phyloP scores from a whole-genome alignment of 768 basidiomycete genomes.

The Leucogyrophana mollusca region DNA sequence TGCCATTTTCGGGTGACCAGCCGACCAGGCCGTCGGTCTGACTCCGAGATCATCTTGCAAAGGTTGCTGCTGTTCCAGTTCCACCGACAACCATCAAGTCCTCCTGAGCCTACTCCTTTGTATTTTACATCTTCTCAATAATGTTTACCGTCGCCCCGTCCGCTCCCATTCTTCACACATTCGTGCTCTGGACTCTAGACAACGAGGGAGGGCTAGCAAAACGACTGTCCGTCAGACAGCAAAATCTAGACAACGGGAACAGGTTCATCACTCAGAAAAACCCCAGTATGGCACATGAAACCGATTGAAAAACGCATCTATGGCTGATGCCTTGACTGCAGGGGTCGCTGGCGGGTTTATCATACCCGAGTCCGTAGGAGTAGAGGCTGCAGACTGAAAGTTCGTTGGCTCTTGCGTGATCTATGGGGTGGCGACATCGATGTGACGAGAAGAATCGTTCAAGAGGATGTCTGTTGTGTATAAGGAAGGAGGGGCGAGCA shows the following conservation, averaged over 20 bases:
- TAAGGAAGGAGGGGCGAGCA: conserved; percentile 20
- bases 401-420: conserved; percentile 59
- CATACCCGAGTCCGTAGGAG: conserved; percentile 51
- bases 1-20: too few species aligned
- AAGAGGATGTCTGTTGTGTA: conserved; percentile 22
- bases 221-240: conserved; percentile 49
- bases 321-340: conserved; percentile 23
- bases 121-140: too few species aligned
- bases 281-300: background rate
- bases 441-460: conserved; percentile 26
- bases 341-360: conserved; percentile 58
- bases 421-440: conserved; percentile 52
- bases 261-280: too few species aligned
- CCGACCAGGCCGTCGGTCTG: too few species aligned
- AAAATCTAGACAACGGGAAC: conserved; percentile 47
- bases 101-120: too few species aligned
- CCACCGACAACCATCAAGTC: too few species aligned
- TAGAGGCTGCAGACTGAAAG: conserved; percentile 49
- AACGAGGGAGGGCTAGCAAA: conserved; percentile 52
- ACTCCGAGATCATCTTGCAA: too few species aligned
- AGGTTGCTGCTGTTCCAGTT: too few species aligned
- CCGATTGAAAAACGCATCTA: conserved; percentile 14
- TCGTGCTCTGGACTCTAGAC: conserved; percentile 68
- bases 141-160: conserved; percentile 18
- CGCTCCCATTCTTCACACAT: conserved; percentile 31